Conservation (phyloP, 176 grass and related monocot genomes). For the Oropetium thomaeum region DNA sequence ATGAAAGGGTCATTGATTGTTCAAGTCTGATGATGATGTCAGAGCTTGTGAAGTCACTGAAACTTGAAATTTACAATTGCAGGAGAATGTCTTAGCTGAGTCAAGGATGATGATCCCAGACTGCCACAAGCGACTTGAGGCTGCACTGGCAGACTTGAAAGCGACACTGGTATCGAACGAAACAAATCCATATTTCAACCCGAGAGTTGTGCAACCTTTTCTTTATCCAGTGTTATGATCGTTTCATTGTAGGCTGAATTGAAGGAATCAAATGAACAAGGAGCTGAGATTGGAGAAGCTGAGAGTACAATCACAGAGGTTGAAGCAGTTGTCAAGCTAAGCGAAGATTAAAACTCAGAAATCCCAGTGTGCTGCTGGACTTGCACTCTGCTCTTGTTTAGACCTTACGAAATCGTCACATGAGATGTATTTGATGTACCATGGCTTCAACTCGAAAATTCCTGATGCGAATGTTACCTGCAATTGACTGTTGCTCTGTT, state of each 20-base stretch:
- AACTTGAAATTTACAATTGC: neutral
- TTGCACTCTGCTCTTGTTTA: neutral
- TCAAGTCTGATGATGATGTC: neutral
- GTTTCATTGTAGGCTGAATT: conserved; percentile 54
- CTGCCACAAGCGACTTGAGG: conserved; percentile 90
- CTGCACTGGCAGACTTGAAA: conserved; percentile 76
- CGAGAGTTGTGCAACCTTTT: neutral
- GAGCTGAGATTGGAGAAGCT: conserved; percentile 69
- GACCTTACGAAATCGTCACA: neutral
- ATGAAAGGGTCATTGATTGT: neutral
- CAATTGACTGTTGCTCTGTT: neutral
- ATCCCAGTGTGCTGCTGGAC: neutral
- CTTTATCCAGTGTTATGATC: neutral
- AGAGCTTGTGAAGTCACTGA: neutral
- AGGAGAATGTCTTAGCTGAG: conserved; percentile 96
- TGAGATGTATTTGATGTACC: conserved; percentile 10
- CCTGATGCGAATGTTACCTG: neutral
- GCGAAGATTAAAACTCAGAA: conserved; percentile 35
- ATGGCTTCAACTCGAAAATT: neutral
- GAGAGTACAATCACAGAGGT: conserved; percentile 64
- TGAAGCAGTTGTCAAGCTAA: conserved; percentile 56
- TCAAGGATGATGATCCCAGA: conserved; percentile 98
- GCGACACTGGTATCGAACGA: conserved; percentile 52
- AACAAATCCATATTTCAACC: neutral
- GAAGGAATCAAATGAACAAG: conserved; percentile 75